These are phyloP conservation scores for Phytophthora multivora DNA, from an alignment of 352 stramenopile species.

Conservation along the genomic window DNA sequence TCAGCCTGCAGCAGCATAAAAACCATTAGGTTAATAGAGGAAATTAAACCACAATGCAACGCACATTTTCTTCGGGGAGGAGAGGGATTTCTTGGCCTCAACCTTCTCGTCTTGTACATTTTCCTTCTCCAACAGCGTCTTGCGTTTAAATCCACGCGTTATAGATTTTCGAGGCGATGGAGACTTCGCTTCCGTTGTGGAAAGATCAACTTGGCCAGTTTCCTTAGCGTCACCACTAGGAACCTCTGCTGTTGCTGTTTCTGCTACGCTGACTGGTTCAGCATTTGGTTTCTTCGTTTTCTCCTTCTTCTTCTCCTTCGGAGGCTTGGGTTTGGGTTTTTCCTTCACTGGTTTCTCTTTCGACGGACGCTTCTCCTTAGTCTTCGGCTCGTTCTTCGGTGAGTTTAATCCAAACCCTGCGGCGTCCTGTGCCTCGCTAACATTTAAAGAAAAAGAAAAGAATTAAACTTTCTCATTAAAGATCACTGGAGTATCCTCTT, in stretches of 20 bases:
- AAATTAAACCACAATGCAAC: background rate
- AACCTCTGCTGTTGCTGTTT: background rate
- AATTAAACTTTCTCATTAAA: too few species aligned
- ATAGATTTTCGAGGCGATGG: conserved; percentile 26
- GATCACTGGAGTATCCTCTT: background rate
- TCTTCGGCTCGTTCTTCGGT: background rate
- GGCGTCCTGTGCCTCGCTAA: conserved; percentile 8
- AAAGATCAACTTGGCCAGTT: background rate
- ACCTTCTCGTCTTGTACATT: conserved; percentile 22
- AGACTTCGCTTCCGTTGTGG: conserved; percentile 4
- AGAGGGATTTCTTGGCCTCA: conserved; percentile 15
- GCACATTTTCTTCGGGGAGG: conserved; percentile 31
- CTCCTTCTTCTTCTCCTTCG: conserved; percentile 29
- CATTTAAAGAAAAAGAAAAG: background rate
- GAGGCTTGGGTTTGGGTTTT: conserved; percentile 8
- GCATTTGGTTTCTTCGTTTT: conserved; percentile 21
- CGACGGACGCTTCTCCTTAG: conserved; percentile 16
- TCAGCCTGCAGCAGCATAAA: conserved; percentile 19
- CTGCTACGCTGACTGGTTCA: conserved; percentile 5
- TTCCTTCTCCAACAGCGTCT: conserved; percentile 9
- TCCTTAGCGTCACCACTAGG: conserved; percentile 12
- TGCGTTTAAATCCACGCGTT: conserved; percentile 15
- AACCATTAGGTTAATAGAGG: background rate
- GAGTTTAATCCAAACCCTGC: conserved; percentile 2
- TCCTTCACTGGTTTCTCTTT: conserved; percentile 10